Evolutionary conservation across 352 stramenopile species (phyloP), one percentile per base, ranked within the genome.

Genomic region (Pythium monospermum): DNA sequence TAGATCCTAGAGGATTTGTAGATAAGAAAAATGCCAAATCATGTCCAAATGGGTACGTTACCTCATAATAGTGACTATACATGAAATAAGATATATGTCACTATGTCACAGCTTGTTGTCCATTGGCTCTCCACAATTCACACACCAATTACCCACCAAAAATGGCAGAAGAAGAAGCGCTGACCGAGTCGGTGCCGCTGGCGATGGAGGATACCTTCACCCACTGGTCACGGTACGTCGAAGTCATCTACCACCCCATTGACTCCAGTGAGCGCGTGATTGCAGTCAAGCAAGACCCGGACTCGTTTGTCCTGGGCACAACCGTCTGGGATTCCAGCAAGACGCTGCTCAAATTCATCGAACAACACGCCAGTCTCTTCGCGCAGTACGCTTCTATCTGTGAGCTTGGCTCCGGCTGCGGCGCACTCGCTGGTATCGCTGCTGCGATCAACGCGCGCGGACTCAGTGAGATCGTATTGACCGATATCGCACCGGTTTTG

Each of bases 301-400:
- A 87, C 66, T 90, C 82, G 54, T 88, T 88, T 61, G 73, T 92
- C 49, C 61, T 92, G 41, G 82, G 78, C 31, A 90, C 76, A 36
- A 92, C 82, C 5, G 78, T 92, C 38, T 90, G 82, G 81, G 81
- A 92, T 69, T 87, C 74, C 52, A 87, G 74, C 71, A 92, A 92
- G 64, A 88, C 77, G 47, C 62, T 94, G 57, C 66, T 89, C 48
- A 92, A 90, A 66, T 92, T 81, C 66, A 80, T 91, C 43, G 83
- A 94, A 69, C 71, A 84, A 53, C 63, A 76, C 26, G 25, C 54
- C 0, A 62, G 60, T 31, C 44, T 52, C 21, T 92, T 91, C 61
- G 68, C 59, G 23, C 47, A 54, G 49, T 85, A 73, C 52, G 75
- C 68, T 40, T 83, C 68, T 36, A 80, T 88, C 46, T 89, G 77